Evolutionary conservation across 2,329 filamentous ascomycete genomes (phyloP), one percentile per base, ranked within the genome.

Genomic region (Aspergillus alliaceus): DNA sequence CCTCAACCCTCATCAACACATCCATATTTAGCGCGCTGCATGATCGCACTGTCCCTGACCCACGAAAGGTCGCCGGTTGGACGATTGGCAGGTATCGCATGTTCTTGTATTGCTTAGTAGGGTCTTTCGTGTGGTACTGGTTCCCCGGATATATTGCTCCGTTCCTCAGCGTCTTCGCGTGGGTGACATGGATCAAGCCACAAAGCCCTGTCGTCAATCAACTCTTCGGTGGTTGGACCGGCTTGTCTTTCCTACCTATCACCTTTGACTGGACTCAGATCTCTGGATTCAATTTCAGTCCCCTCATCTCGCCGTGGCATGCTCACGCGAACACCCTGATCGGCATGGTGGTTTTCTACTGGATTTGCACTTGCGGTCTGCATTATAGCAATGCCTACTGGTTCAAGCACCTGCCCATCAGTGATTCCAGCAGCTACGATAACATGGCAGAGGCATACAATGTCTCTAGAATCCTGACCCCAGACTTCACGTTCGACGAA

Each of bases 181-280:
- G 90, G 66, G 79, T 84, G 11, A 90, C 88, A 0, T 91, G 88
- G 87, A 82, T 90, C 56, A 84, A 83, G 1, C 89, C 89, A 0
- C 79, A 90, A 50, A 90, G 84, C 58, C 78, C 84, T 0, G 75
- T 90, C 9, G 73, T 91, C 37, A 92, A 91, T 62, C 88, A 91
- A 69, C 67, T 91, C 1, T 91, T 91, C 63, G 89, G 89, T 2
- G 87, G 86, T 1, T 80, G 79, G 49, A 88, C 85, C 0, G 89
- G 89, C 0, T 61, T 91, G 3, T 89, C 86, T 0, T 67, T 91
- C 27, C 74, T 91, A 6, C 88, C 89, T 1, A 84, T 91, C 31
- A 90, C 88, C 0, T 90, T 91, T 66, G 89, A 91, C 76, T 91
- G 89, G 88, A 88, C 86, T 5, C 86, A 90, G 64, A 82, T 90